A percentile compares a stretch with the other conserved stretches of the same genome.
Conservation (phyloP, 2,329 filamentous ascomycete species). For the Thelonectria rubi region DNA sequence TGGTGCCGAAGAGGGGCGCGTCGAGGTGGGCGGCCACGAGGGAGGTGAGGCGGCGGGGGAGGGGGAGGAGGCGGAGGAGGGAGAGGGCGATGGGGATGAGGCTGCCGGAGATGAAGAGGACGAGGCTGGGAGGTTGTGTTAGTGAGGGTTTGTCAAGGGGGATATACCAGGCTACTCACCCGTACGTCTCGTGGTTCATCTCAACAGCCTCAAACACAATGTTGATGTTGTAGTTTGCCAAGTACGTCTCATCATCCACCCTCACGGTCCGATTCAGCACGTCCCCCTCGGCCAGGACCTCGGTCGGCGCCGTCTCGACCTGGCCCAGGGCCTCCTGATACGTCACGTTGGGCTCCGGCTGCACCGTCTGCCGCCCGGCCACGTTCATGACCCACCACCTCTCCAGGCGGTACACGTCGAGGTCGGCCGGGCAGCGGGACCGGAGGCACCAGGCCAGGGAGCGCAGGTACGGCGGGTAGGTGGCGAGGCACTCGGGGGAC, state of each 20-base stretch:
- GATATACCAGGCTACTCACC: constrained; percentile 7
- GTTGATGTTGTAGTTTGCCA: constrained; percentile 19
- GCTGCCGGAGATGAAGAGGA: constrained; percentile 3
- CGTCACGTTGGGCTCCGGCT: constrained; percentile 10
- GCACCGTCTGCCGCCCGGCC: neutral
- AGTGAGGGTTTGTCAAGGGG: neutral
- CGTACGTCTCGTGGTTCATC: constrained; percentile 18
- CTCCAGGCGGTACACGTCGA: constrained; percentile 4
- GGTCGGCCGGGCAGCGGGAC: constrained; percentile 4
- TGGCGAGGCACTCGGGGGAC: constrained; percentile 20
- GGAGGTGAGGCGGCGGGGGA: constrained; percentile 15
- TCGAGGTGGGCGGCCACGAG: constrained; percentile 32
- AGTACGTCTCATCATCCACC: constrained; percentile 21
- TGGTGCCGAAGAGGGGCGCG: constrained; percentile 28
- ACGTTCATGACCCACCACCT: constrained; percentile 21
- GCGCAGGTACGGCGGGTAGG: constrained; percentile 18
- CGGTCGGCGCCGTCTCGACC: constrained; percentile 1
- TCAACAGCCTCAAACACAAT: constrained; percentile 16
- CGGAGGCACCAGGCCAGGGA: constrained; percentile 26
- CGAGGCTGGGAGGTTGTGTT: neutral
- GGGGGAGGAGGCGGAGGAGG: constrained; percentile 17
- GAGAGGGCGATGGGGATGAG: constrained; percentile 20
- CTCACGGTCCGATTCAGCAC: constrained; percentile 18
- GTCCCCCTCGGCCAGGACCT: neutral
- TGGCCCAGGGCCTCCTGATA: constrained; percentile 14